Base-by-base conservation (phyloP, 306 rosid genomes). In the Vicia faba region DNA sequence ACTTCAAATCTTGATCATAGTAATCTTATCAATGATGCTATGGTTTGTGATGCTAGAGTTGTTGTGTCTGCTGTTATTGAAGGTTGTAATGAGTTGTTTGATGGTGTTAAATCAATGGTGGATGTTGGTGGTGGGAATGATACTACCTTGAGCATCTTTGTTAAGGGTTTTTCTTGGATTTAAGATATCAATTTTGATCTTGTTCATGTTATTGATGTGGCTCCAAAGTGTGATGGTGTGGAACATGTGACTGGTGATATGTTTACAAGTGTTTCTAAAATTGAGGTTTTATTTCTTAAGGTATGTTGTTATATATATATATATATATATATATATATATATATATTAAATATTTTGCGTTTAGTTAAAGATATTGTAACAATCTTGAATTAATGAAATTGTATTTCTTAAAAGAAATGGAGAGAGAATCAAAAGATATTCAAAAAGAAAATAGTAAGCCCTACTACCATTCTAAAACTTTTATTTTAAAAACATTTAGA, bases 41-140 rank as follows among this genome's bases (percentile, higher is more conserved):
- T 89, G 95, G 95, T 89, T 2, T 82, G 85, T 50, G 75, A 46
- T 41, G 75, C 90, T 4, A 75, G 69, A 53, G 1, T 56, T 15
- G 18, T 6, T 2, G 64, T 92, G 79, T 72, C 78, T 1, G 66
- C 74, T 0, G 36, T 85, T 3, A 3, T 83, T 46, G 60, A 64
- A 7, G 71, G 67, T 15, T 87, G 89, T 61, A 3, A 19, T 10
- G 83, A 84, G 61, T 64, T 50, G 2, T 84, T 89, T 44, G 49
- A 73, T 12, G 96, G 92, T 5, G 0, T 89, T 15, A 3, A 3
- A 0, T 72, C 74, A 5, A 40, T 92, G 49, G 98, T 92, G 3
- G 96, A 92, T 55, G 96, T 85, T 1, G 98, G 96, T 1, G 92
- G 91, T 0, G 98, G 96, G 11, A 80, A 79, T 11, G 98, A 95